phyloP scores from a whole-genome alignment of 1,139 yeast species.

The Taiozyma sp. region DNA sequence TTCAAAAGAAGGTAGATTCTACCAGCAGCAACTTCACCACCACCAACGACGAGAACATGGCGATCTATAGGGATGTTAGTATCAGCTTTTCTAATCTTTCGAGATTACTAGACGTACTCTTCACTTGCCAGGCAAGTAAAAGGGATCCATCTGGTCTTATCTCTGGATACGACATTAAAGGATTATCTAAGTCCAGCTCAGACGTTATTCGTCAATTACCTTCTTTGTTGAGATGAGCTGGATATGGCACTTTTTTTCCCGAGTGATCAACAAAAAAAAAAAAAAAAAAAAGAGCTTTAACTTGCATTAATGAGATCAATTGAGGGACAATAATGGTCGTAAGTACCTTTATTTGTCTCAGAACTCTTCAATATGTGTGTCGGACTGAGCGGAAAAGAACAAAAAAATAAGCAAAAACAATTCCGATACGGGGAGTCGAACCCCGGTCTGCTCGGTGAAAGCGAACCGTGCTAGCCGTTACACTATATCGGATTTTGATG shows the following conservation, averaged over 20 bases:
- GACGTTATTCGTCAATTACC: background rate
- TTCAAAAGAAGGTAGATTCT: conserved; percentile 61
- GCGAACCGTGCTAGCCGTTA: conserved; percentile 84
- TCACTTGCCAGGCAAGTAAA: conserved; percentile 33
- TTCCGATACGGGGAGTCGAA: conserved; percentile 82
- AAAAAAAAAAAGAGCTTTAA: too few relatives aligned
- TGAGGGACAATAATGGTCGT: too few relatives aligned
- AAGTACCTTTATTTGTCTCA: too few relatives aligned
- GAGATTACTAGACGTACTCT: conserved; percentile 25
- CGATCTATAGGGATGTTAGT: conserved; percentile 10
- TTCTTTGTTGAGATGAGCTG: too few relatives aligned
- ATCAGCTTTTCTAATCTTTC: background rate
- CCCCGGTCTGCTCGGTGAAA: conserved; percentile 83
- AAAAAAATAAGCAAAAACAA: conserved; percentile 22
- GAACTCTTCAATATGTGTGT: too few relatives aligned
- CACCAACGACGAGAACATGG: conserved; percentile 73
- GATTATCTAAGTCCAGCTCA: background rate
- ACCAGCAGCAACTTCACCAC: conserved; percentile 78
- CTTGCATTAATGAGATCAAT: too few relatives aligned
- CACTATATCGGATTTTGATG: conserved; percentile 57
- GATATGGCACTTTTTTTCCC: background rate
- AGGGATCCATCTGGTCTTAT: conserved; percentile 46
- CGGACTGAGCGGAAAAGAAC: background rate
- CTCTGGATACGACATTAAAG: conserved; percentile 6
- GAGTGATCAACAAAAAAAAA: too few relatives aligned